Conservation (phyloP, 2,329 filamentous ascomycete genomes). For the Fusarium penzigii region DNA sequence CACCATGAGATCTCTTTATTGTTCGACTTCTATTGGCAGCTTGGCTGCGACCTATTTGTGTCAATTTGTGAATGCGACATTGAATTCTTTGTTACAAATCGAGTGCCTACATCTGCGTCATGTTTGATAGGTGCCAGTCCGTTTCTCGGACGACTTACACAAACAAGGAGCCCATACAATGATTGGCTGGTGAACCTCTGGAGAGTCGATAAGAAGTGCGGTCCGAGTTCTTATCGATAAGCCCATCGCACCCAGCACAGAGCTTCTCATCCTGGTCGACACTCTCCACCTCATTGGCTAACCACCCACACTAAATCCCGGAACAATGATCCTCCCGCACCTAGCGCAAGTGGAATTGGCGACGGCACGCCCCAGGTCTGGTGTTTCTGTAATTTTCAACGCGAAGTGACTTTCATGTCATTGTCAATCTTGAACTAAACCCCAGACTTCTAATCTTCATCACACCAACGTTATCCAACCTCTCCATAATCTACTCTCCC, state of each 20-base stretch:
- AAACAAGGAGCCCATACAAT: too few relatives aligned
- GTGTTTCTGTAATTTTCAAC: slow-evolving; percentile 43
- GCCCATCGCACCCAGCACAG: not conserved
- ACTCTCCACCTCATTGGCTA: not conserved
- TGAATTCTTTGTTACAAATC: too few relatives aligned
- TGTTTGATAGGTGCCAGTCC: too few relatives aligned
- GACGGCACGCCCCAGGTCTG: slow-evolving; percentile 41
- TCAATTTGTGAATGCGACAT: too few relatives aligned
- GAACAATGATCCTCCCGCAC: slow-evolving; percentile 37
- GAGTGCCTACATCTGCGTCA: too few relatives aligned
- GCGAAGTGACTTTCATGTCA: slow-evolving; percentile 31
- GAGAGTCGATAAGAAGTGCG: not conserved
- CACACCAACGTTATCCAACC: slow-evolving; percentile 1
- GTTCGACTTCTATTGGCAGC: too few relatives aligned
- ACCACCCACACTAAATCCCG: slow-evolving; percentile 23
- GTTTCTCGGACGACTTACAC: too few relatives aligned
- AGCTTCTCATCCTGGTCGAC: not conserved
- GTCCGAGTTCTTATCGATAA: not conserved
- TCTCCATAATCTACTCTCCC: not conserved
- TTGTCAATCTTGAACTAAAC: slow-evolving; percentile 9
- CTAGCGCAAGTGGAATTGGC: slow-evolving; percentile 47
- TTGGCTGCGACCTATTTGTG: too few relatives aligned
- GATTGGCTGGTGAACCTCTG: too few relatives aligned
- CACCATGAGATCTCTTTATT: too few relatives aligned
- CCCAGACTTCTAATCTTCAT: slow-evolving; percentile 1